These are phyloP conservation scores for Coniophora puteana DNA, from an alignment of 1,284 basidiomycete genomes.

Conservation along the genomic window DNA sequence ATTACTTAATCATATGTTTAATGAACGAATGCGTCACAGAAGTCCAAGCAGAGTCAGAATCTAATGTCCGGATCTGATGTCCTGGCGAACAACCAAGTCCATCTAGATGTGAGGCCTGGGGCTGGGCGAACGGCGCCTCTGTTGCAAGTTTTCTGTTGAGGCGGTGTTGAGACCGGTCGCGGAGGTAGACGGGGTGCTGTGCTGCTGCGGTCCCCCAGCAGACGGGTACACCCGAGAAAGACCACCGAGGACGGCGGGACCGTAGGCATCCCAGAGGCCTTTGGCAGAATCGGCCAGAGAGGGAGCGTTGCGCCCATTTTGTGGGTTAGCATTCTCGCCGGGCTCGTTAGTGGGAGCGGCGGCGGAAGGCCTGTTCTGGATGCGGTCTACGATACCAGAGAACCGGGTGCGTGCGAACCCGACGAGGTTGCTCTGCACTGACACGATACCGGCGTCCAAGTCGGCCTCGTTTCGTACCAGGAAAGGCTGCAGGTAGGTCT, in stretches of 20 bases:
- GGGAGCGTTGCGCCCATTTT: slow-evolving; percentile 8
- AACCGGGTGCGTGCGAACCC: slow-evolving; percentile 49
- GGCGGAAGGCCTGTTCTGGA: slow-evolving; percentile 39
- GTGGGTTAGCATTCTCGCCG: slow-evolving; percentile 13
- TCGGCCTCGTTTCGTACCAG: slow-evolving; percentile 61
- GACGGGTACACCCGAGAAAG: too few relatives aligned
- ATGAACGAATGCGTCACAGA: too few relatives aligned
- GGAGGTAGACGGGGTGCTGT: too few relatives aligned
- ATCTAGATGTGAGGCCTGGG: too few relatives aligned
- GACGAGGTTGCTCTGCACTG: slow-evolving; percentile 49
- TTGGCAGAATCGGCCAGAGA: slow-evolving; percentile 29
- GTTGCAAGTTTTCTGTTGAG: too few relatives aligned
- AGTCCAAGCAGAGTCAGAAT: too few relatives aligned
- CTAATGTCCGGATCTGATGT: too few relatives aligned
- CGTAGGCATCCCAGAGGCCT: slow-evolving; percentile 35
- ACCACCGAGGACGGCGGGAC: slow-evolving; percentile 27
- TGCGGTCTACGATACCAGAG: slow-evolving; percentile 39
- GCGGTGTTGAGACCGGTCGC: too few relatives aligned
- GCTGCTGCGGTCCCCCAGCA: too few relatives aligned
- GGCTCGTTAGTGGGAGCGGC: slow-evolving; percentile 17
- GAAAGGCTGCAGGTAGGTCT: slow-evolving; percentile 62
- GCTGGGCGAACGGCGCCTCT: too few relatives aligned
- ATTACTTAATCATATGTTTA: too few relatives aligned
- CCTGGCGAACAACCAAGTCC: too few relatives aligned
- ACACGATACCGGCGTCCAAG: slow-evolving; percentile 60